Evolutionary conservation across 768 basidiomycete species (phyloP), one percentile per base, ranked within the genome.

Genomic region (Termitomyces heimii): DNA sequence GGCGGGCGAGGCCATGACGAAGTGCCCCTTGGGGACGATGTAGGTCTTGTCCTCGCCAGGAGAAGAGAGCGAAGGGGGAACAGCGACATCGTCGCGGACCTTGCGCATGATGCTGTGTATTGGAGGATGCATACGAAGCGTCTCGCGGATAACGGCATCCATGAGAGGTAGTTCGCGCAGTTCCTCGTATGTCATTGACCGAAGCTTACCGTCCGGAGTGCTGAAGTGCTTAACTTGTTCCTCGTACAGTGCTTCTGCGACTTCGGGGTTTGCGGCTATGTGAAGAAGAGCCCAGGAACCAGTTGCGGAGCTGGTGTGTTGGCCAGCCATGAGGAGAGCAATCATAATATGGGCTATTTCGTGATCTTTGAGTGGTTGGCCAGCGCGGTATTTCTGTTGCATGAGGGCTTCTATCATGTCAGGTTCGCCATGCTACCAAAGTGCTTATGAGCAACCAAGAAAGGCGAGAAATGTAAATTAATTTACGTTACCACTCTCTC

Each of bases 321-420:
- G 97, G 39, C 97, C 97, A 44, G 97, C 97, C 97, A 99, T 98
- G 61, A 99, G 85, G 46, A 99, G 82, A 16, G 97, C 97, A 66
- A 98, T 99, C 88, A 99, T 86, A 68, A 99, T 95, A 68, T 98
- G 97, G 0, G 97, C 94, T 58, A 98, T 89, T 71, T 98, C 93
- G 63, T 89, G 86, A 67, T 99, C 94, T 59, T 78, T 81, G 40
- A 98, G 79, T 2, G 78, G 67, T 45, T 80, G 77, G 55, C 97
- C 97, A 63, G 82, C 79, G 61, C 90, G 89, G 74, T 99, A 98
- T 51, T 76, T 81, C 68, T 94, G 90, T 59, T 85, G 79, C 72
- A 86, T 81, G 20, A 99, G 82, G 1, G 95, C 86, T 14, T 88
- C 81, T 65, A 98, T 91, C 90, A 98, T 97, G 68, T 98, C 97